A percentile compares a stretch with the other conserved stretches of the same genome.
Conservation (phyloP, 495 filamentous ascomycete genomes). For the Penicillium canariense region DNA sequence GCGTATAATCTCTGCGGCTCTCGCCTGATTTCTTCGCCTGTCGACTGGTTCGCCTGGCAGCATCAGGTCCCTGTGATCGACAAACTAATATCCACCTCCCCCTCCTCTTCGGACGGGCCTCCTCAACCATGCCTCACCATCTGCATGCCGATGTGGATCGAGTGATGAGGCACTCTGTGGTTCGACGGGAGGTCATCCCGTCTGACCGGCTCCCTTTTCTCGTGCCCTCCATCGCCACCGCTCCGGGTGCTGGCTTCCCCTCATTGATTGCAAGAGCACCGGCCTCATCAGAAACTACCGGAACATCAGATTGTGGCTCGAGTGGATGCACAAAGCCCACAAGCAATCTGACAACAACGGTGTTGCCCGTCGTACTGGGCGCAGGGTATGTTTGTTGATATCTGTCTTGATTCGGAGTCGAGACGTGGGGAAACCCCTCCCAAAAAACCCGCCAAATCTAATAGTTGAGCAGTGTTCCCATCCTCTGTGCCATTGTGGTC, state of each 20-base stretch:
- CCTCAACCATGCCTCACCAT: conserved; percentile 31
- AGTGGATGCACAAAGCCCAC: conserved; percentile 41
- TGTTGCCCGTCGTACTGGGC: conserved; percentile 74
- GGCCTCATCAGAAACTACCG: conserved; percentile 12
- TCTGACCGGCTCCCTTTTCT: conserved; percentile 26
- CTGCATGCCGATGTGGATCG: conserved; percentile 32
- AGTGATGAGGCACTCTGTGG: conserved; percentile 20
- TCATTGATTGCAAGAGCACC: conserved; percentile 33
- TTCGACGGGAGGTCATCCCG: conserved; percentile 32
- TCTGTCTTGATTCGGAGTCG: neutral
- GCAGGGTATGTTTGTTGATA: conserved; percentile 66
- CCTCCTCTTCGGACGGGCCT: neutral
- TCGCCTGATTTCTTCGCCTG: conserved; percentile 2
- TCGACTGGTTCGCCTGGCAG: conserved; percentile 10
- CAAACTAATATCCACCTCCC: neutral
- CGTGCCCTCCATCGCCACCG: conserved; percentile 9
- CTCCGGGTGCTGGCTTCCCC: conserved; percentile 13
- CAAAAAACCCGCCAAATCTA: conserved; percentile 6
- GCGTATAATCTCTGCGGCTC: conserved; percentile 11
- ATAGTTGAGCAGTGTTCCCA: conserved; percentile 63
- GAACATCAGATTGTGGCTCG: neutral
- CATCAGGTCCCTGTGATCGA: conserved; percentile 3
- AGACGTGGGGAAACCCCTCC: neutral
- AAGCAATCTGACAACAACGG: conserved; percentile 54
- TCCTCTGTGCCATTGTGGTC: conserved; percentile 63